phyloP scores from a whole-genome alignment of 2,329 filamentous ascomycete species.

The Aureobasidium sp. region DNA sequence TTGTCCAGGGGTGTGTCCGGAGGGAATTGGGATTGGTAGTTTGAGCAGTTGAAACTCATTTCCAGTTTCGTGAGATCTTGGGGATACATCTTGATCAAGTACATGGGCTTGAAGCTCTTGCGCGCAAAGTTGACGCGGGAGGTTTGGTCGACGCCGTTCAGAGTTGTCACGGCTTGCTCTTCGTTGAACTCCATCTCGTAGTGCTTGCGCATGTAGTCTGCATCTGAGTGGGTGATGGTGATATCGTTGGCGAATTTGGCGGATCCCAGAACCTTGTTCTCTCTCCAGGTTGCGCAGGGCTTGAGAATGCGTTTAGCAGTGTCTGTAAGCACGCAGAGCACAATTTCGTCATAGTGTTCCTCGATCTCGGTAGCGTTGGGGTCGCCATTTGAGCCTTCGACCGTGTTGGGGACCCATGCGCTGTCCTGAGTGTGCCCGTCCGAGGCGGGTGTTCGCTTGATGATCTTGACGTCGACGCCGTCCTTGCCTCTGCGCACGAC shows the following conservation, averaged over 20 bases:
- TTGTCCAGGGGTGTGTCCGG: conserved; percentile 45
- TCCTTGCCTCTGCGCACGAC: conserved; percentile 46
- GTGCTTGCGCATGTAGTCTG: conserved; percentile 58
- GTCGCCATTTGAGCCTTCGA: conserved; percentile 32
- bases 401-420: conserved; percentile 33
- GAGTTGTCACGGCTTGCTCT: conserved; percentile 37
- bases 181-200: conserved; percentile 57
- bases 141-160: conserved; percentile 38
- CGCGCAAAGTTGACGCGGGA: conserved; percentile 39
- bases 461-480: conserved; percentile 45
- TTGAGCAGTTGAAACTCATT: conserved; percentile 53
- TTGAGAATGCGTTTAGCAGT: conserved; percentile 53
- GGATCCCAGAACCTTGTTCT: conserved; percentile 61
- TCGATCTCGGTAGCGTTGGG: conserved; percentile 35
- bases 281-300: conserved; percentile 51
- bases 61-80: conserved; percentile 50
- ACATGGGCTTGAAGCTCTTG: conserved; percentile 56
- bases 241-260: conserved; percentile 65
- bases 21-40: conserved; percentile 67
- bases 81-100: conserved; percentile 55
- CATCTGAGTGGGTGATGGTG: conserved; percentile 61
- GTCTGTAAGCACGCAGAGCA: conserved; percentile 55
- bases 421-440: conserved; percentile 41
- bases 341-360: conserved; percentile 57
- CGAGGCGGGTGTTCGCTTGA: conserved; percentile 35